These are phyloP conservation scores for Magnaporthiopsis rhizophila DNA, from an alignment of 2,329 filamentous ascomycete species.

Conservation along the genomic window DNA sequence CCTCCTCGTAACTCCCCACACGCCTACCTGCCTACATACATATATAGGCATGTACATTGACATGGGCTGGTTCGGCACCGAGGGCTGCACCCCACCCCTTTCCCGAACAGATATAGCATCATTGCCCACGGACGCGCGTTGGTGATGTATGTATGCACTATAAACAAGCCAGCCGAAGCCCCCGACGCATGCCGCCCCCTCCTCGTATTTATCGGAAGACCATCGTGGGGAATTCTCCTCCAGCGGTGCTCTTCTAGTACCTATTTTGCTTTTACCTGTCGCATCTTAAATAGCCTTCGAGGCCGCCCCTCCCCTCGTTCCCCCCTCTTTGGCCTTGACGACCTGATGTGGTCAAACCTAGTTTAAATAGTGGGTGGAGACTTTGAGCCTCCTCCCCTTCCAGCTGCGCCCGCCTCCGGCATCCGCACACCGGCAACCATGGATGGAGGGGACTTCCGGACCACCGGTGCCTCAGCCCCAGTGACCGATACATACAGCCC, in stretches of 20 bases:
- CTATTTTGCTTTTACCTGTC: background rate
- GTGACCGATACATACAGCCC: background rate
- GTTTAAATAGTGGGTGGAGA: background rate
- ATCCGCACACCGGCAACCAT: background rate
- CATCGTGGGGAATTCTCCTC: background rate
- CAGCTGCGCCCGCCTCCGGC: background rate
- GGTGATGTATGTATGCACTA: background rate
- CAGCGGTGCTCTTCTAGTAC: background rate
- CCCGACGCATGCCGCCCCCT: background rate
- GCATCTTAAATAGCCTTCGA: background rate
- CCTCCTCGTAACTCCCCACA: no score
- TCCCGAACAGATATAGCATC: constrained; percentile 1
- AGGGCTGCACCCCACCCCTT: background rate
- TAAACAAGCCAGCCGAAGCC: background rate
- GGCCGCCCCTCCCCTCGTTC: background rate
- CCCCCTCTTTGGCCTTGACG: background rate
- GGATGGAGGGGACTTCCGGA: background rate
- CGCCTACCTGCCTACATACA: no score
- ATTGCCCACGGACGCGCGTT: background rate
- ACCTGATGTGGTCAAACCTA: no score
- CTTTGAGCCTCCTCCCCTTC: background rate
- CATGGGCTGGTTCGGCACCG: background rate
- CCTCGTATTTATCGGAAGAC: background rate
- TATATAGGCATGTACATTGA: background rate
- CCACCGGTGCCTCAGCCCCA: background rate